Evolutionary conservation across 2,329 filamentous ascomycete genomes (phyloP), one percentile per base, ranked within the genome.

Genomic region (Aspergillus novoparasiticus): DNA sequence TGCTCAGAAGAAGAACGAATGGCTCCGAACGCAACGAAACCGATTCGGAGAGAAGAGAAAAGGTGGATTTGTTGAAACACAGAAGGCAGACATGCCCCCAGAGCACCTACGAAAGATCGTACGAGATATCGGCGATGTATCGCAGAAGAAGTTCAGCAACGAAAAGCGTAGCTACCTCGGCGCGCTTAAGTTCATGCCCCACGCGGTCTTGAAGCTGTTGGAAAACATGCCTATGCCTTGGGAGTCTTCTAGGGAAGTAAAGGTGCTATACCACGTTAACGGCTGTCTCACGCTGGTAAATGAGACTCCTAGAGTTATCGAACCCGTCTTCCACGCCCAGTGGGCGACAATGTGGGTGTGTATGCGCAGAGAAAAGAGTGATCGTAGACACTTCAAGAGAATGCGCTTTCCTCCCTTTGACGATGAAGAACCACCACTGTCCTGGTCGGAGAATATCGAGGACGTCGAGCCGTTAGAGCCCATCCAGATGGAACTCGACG

Each of bases 161-260:
- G 95, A 99, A 83, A 99, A 99, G 85, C 88, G 95, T 70, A 97
- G 94, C 80, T 99, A 99, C 78, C 86, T 99, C 55, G 96, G 96
- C 66, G 95, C 96, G 39, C 82, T 99, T 67, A 99, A 99, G 81
- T 99, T 97, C 82, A 99, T 99, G 95, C 95, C 95, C 1, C 95
- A 99, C 76, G 95, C 95, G 6, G 95, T 99, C 12, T 82, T 99
- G 81, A 99, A 99, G 83, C 85, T 99, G 28, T 80, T 99, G 61
- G 95, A 99, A 82, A 99, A 99, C 73, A 99, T 99, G 95, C 95
- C 95, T 4, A 99, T 99, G 95, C 95, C 95, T 0, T 99, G 95
- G 95, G 95, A 99, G 81, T 95, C 93, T 62, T 89, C 93, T 30
- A 88, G 94, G 66, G 95, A 99, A 75, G 96, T 99, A 66, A 98